Conservation (phyloP, 2,329 filamentous ascomycete genomes). For the Trichoderma semiorbis region DNA sequence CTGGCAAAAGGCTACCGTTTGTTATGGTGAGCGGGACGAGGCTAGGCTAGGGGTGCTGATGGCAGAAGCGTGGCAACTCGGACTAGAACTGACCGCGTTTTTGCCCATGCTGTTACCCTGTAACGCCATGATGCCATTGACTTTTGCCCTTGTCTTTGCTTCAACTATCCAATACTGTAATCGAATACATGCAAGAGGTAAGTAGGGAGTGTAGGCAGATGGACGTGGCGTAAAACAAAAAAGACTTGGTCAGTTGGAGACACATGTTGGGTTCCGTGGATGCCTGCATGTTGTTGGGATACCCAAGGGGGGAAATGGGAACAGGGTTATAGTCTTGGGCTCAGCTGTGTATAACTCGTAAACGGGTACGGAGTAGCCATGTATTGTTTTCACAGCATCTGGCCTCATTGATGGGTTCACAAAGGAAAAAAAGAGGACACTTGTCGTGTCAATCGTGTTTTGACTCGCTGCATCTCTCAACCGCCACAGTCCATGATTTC, state of each 20-base stretch:
- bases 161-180: background rate
- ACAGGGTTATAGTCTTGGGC: background rate
- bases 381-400: background rate
- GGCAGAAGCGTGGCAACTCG: background rate
- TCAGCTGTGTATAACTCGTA: background rate
- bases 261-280: background rate
- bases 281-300: slow-evolving; percentile 7
- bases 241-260: background rate
- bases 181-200: background rate
- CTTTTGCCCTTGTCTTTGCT: background rate
- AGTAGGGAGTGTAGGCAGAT: background rate
- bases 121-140: background rate
- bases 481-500: background rate
- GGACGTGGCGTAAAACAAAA: background rate
- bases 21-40: slow-evolving; percentile 12
- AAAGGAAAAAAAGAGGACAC: background rate
- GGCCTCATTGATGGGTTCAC: background rate
- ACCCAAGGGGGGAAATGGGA: background rate
- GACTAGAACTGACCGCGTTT: slow-evolving; percentile 11
- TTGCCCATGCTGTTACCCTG: background rate
- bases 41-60: background rate
- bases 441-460: slow-evolving; percentile 11
- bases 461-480: background rate
- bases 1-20: background rate
- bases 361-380: background rate